Percentiles rank a stretch among this genome's conserved stretches.
Evolutionary conservation across 2,329 filamentous ascomycete genomes (phyloP).

Genomic region (Trichoderma gracile): DNA sequence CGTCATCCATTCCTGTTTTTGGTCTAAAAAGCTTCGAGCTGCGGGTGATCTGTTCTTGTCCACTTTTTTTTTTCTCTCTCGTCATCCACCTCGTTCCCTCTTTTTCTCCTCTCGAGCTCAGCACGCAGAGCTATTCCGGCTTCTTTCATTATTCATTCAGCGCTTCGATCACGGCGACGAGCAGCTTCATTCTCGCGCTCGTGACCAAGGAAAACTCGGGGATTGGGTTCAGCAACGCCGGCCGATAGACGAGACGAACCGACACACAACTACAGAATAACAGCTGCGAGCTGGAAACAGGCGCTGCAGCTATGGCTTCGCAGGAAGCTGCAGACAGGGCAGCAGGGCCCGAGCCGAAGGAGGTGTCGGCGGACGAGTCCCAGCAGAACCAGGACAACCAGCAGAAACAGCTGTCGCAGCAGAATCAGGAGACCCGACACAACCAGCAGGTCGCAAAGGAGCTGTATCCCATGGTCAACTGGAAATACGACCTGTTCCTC

Average conservation of each 20-base stretch:
- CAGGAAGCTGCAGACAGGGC: constrained; percentile 31
- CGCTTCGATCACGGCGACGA: not conserved
- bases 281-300: not conserved
- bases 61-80: constrained; percentile 7
- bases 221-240: not conserved
- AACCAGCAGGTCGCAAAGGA: constrained; percentile 46
- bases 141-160: not conserved
- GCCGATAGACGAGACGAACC: not conserved
- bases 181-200: not conserved
- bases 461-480: constrained; percentile 68
- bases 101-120: not conserved
- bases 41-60: constrained; percentile 11
- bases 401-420: no score
- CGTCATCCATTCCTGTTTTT: constrained; percentile 17
- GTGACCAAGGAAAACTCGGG: not conserved
- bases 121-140: not conserved
- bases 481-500: constrained; percentile 75
- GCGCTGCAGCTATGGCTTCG: constrained; percentile 25
- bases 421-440: no score
- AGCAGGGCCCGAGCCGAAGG: constrained; percentile 25
- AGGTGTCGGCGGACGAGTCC: constrained; percentile 8
- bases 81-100: not conserved
- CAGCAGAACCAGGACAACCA: not conserved
- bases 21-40: constrained; percentile 14
- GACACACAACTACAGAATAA: not conserved